A percentile compares a stretch with the other conserved stretches of the same genome.
Evolutionary conservation across 2,329 filamentous ascomycete genomes (phyloP).

Genomic region (Penicillium sp.): DNA sequence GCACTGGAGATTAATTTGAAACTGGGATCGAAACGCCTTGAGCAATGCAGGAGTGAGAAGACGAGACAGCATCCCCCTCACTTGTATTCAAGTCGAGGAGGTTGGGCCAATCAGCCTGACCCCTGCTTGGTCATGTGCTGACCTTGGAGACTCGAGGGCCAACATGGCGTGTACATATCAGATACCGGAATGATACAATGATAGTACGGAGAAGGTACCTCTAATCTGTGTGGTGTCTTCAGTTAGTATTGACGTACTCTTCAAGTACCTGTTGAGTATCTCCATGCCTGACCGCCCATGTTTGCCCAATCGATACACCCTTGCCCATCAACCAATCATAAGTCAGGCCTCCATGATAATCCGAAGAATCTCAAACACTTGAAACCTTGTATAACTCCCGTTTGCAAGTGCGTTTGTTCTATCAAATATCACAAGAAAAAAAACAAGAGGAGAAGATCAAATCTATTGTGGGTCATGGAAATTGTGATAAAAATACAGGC

Average conservation of each 20-base stretch:
- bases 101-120: slow-evolving; percentile 31
- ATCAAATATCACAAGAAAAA: slow-evolving; percentile 23
- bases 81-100: slow-evolving; percentile 24
- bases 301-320: slow-evolving; percentile 21
- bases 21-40: slow-evolving; percentile 14
- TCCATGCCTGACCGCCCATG: slow-evolving; percentile 25
- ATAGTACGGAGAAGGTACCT: background rate
- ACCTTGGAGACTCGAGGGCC: slow-evolving; percentile 8
- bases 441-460: slow-evolving; percentile 25
- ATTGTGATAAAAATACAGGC: slow-evolving; percentile 41
- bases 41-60: slow-evolving; percentile 19
- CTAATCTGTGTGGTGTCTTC: background rate
- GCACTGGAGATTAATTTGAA: slow-evolving; percentile 2
- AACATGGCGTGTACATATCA: slow-evolving; percentile 5
- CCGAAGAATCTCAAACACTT: background rate
- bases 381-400: background rate
- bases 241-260: background rate
- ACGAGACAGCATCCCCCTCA: slow-evolving; percentile 18
- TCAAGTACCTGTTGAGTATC: slow-evolving; percentile 7
- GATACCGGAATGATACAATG: background rate
- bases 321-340: slow-evolving; percentile 10
- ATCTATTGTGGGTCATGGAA: slow-evolving; percentile 37
- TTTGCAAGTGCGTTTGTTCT: slow-evolving; percentile 5
- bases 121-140: slow-evolving; percentile 11
- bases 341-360: background rate